phyloP scores from a whole-genome alignment of 257 asterid genomes.

The Solanum pinnatisectum region DNA sequence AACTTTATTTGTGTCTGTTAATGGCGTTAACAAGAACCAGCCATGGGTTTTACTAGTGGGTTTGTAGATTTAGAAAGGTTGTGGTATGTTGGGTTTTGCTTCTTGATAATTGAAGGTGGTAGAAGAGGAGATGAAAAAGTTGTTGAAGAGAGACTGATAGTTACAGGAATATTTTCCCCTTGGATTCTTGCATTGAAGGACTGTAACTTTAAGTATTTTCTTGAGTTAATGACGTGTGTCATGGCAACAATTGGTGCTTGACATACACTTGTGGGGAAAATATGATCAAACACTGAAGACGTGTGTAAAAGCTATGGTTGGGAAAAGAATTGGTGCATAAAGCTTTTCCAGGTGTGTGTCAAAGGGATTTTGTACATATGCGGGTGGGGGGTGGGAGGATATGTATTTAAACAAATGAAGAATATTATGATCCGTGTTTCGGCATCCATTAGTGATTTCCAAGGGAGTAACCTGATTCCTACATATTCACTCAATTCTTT shows the following conservation, averaged over 20 bases:
- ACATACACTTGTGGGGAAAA: background rate
- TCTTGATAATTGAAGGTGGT: background rate
- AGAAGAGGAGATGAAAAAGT: background rate
- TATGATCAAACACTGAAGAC: background rate
- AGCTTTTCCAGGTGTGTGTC: background rate
- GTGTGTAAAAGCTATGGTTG: background rate
- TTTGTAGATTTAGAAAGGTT: background rate
- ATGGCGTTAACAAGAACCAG: background rate
- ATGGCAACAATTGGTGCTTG: background rate
- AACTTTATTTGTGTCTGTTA: background rate
- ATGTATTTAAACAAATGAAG: background rate
- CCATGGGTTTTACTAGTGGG: background rate
- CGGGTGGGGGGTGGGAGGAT: background rate
- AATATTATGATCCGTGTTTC: background rate
- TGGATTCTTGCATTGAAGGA: background rate
- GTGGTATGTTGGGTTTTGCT: background rate
- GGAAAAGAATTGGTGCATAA: background rate
- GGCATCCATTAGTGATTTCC: background rate
- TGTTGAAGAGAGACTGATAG: background rate
- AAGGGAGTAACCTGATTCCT: background rate
- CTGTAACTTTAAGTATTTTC: background rate
- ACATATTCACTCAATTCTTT: background rate
- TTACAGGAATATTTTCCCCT: background rate
- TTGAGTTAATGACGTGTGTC: background rate
- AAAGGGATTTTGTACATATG: background rate